Percentiles rank a stretch among this genome's conserved stretches.
These are phyloP conservation scores for Coniochaeta pulveracea DNA, from an alignment of 2,329 filamentous ascomycete genomes.

Conservation along the genomic window DNA sequence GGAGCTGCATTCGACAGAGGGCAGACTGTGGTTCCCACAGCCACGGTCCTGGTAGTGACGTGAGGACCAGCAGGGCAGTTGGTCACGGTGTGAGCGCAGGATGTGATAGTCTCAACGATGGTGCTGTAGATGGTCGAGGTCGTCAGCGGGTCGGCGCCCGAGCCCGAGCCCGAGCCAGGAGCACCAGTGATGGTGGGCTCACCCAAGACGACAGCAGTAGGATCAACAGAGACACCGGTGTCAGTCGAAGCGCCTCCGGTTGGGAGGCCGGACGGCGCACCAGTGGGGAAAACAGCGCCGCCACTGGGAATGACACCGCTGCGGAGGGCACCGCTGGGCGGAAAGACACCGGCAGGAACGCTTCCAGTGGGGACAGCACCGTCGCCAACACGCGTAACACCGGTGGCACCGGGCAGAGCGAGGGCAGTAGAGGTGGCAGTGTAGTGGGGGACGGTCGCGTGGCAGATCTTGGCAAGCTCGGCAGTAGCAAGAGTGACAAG, in stretches of 20 bases:
- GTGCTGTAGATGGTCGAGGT: constrained; percentile 2
- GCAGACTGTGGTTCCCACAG: constrained; percentile 24
- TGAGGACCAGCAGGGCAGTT: constrained; percentile 28
- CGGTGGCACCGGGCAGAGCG: constrained; percentile 4
- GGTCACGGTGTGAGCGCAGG: constrained; percentile 17
- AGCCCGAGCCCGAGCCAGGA: constrained; percentile 4
- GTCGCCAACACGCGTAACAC: constrained; percentile 3
- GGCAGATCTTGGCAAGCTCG: constrained; percentile 9
- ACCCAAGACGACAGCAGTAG: background rate
- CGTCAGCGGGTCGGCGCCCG: constrained; percentile 4
- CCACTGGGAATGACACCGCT: constrained; percentile 2
- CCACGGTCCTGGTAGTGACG: constrained; percentile 19
- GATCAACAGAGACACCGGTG: background rate
- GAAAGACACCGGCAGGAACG: too few relatives aligned
- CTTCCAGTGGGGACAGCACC: too few relatives aligned
- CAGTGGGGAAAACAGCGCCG: constrained; percentile 1
- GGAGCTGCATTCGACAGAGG: constrained; percentile 4
- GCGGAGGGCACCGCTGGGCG: too few relatives aligned
- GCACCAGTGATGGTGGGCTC: background rate
- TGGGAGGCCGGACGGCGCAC: background rate
- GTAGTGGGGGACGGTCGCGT: constrained; percentile 6
- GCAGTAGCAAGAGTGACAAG: constrained; percentile 15
- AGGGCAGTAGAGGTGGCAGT: constrained; percentile 3
- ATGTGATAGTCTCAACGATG: constrained; percentile 19
- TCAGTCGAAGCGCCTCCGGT: background rate